Base-by-base conservation (phyloP, 139 green algal species). In the Auxenochlorella protothecoides region DNA sequence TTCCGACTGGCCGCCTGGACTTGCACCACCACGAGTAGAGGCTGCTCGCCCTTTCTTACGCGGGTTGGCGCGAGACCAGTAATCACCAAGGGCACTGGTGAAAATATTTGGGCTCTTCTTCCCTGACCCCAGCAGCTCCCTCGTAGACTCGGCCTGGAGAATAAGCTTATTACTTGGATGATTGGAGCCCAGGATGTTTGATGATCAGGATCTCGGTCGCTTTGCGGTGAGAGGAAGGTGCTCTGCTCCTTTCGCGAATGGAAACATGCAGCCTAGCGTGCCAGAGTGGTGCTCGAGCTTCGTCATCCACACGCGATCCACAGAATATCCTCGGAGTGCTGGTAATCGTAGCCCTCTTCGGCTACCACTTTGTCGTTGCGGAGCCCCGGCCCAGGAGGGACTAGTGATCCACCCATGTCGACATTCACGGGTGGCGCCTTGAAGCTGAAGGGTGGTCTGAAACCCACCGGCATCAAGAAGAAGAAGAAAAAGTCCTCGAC, bases 381-480 rank as follows among this genome's bases (percentile, higher is more conserved):
- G 81, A 85, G 61, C 68, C 52, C 72, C 74, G 70, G 66, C 75
- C 6, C n/a, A 27, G 53, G 51, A 72, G 15, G 27, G 27, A 44
- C 27, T 44, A 44, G 27, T 44, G 27, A 44, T 44, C 27, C 27
- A 44, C 27, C 76, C 68, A 78, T 60, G 15, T 90, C 89, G 80
- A 81, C 79, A 5, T 96, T 95, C 56, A 76, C 81, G 5, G 87
- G 90, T 3, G 92, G 92, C 64, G 87, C 89, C 69, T 85, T 97
- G 52, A 96, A 96, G 74, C 80, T 97, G 0, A 97, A 97, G 75
- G 92, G 92, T 0, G 87, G 75, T 6, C 74, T 83, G 6, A 81
- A 82, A 64, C 16, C 70, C 57, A 77, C 74, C 5, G 85, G 79
- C 6, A 80, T 80, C 6, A 84, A 85, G 44, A 92, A 95, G 65